phyloP scores from a whole-genome alignment of 2,329 filamentous ascomycete genomes.

The Gliomastix tumulicola region DNA sequence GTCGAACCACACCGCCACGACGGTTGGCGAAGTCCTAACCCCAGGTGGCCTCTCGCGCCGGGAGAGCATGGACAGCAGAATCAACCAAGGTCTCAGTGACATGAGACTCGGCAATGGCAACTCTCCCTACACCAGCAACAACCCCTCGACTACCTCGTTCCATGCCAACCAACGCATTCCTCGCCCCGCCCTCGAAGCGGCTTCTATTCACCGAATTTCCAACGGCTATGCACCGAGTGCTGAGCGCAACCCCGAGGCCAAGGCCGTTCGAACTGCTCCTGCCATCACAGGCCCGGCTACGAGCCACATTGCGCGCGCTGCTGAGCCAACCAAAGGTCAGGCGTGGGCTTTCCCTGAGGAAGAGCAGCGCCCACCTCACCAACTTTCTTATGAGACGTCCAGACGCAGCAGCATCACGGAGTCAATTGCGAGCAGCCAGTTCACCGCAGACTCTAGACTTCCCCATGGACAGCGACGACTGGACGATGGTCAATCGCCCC shows the following conservation, averaged over 20 bases:
- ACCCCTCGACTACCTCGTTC: slow-evolving; percentile 69
- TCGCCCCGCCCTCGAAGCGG: slow-evolving; percentile 40
- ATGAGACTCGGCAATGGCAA: slow-evolving; percentile 57
- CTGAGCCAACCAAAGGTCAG: slow-evolving; percentile 74
- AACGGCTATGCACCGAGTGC: slow-evolving; percentile 57
- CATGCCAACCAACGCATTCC: slow-evolving; percentile 63
- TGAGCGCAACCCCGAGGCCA: slow-evolving; percentile 50
- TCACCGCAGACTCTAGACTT: slow-evolving; percentile 65
- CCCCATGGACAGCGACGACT: slow-evolving; percentile 66
- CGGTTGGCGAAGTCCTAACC: slow-evolving; percentile 26
- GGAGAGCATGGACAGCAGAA: slow-evolving; percentile 74
- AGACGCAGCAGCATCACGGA: slow-evolving; percentile 71
- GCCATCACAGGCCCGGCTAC: slow-evolving; percentile 67
- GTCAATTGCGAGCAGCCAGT: slow-evolving; percentile 73
- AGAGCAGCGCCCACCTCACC: slow-evolving; percentile 33
- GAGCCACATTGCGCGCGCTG: slow-evolving; percentile 60
- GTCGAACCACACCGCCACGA: slow-evolving; percentile 18
- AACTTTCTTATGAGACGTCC: slow-evolving; percentile 50
- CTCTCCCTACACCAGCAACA: slow-evolving; percentile 67
- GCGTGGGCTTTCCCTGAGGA: slow-evolving; percentile 80
- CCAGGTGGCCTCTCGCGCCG: slow-evolving; percentile 48
- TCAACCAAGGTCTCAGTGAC: slow-evolving; percentile 65
- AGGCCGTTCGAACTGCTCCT: slow-evolving; percentile 59
- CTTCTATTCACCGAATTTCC: slow-evolving; percentile 53
- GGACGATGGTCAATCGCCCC: slow-evolving; percentile 52